A percentile compares a stretch with the other conserved stretches of the same genome.
phyloP scores from a whole-genome alignment of 495 filamentous ascomycete species.

The Jackrogersella minutella region DNA sequence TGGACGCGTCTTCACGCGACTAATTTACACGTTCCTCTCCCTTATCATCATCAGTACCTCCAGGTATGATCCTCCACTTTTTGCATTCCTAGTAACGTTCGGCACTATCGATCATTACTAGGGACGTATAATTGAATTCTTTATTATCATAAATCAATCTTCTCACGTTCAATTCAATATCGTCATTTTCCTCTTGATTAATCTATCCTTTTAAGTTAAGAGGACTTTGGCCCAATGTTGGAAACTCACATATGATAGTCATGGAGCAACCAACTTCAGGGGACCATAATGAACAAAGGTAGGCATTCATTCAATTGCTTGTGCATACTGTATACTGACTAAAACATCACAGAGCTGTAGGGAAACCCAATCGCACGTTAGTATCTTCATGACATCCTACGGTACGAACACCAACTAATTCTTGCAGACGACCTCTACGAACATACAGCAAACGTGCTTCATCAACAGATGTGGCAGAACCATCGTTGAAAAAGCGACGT shows the following conservation, averaged over 20 bases:
- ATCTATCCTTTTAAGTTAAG: background rate
- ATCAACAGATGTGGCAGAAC: conserved; percentile 26
- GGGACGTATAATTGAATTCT: background rate
- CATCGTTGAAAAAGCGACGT: conserved; percentile 29
- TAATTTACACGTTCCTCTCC: conserved; percentile 39
- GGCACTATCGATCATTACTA: no score
- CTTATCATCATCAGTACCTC: background rate
- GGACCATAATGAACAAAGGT: conserved; percentile 12
- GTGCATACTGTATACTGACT: background rate
- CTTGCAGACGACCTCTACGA: conserved; percentile 49
- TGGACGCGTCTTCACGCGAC: conserved; percentile 35
- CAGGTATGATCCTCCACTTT: background rate
- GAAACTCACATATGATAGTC: background rate
- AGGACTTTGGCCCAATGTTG: background rate
- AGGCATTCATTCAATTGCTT: background rate
- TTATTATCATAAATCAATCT: background rate
- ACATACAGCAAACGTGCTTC: conserved; percentile 53
- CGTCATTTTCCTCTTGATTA: background rate
- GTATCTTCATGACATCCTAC: background rate
- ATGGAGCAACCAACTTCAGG: conserved; percentile 4
- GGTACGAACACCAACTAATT: background rate
- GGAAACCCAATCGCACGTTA: conserved; percentile 14
- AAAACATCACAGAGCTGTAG: background rate
- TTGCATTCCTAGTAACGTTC: no score
- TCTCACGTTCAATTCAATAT: background rate